These are phyloP conservation scores for Capsella rubella DNA, from an alignment of 441 rosid genomes.

Conservation along the genomic window DNA sequence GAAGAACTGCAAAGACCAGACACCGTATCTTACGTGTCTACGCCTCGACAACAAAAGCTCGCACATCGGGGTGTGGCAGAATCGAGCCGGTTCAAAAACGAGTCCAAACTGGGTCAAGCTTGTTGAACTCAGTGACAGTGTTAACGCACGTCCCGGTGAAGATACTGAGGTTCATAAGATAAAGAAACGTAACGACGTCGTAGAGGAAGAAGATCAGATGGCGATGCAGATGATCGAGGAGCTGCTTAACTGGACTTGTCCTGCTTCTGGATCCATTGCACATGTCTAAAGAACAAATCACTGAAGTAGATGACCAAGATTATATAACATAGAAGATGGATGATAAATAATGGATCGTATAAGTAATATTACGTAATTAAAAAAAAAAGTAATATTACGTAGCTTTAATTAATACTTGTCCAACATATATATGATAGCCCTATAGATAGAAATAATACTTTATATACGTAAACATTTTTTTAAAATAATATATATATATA, in stretches of 20 bases:
- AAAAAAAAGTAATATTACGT: too few relatives aligned
- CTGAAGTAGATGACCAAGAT: not conserved
- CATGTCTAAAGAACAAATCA: not conserved
- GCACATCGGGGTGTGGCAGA: conserved; percentile 89
- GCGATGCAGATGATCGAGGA: conserved; percentile 89
- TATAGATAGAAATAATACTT: conserved; percentile 21
- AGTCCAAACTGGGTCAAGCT: conserved; percentile 74
- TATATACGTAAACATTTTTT: conserved; percentile 9
- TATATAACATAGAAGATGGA: not conserved
- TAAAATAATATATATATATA: not conserved
- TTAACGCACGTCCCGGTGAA: conserved; percentile 7
- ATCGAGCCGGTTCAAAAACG: conserved; percentile 63
- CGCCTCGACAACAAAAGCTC: conserved; percentile 80
- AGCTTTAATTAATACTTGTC: not conserved
- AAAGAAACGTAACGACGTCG: conserved; percentile 40
- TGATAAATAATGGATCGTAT: not conserved
- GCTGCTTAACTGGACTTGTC: conserved; percentile 66
- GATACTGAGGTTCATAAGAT: conserved; percentile 11
- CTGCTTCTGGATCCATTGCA: conserved; percentile 33
- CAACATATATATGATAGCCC: not conserved
- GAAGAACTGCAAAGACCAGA: conserved; percentile 64
- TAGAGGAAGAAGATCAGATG: conserved; percentile 61
- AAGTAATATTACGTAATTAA: not conserved
- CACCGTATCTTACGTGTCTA: conserved; percentile 77
- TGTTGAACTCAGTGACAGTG: conserved; percentile 58